A percentile compares a stretch with the other conserved stretches of the same genome.
Evolutionary conservation across 805 yeast genomes (phyloP).

Genomic region (Barnettozyma pratensis): DNA sequence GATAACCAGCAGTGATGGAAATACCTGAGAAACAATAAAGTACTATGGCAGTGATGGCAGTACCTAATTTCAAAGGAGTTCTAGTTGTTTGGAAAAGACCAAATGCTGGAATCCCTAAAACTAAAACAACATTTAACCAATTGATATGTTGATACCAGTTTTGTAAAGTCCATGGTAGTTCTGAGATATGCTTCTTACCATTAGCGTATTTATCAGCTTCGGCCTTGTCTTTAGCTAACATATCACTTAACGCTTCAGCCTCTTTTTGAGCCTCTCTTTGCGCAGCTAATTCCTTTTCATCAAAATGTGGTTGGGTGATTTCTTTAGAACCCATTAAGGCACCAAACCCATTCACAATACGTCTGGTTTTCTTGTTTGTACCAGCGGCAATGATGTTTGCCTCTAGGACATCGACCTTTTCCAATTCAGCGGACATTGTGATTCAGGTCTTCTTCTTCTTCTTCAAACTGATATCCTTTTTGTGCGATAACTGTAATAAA

Average conservation of each 20-base stretch:
- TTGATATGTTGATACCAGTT: conserved; percentile 76
- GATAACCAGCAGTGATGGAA: conserved; percentile 83
- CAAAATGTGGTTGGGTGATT: conserved; percentile 63
- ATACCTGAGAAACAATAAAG: conserved; percentile 60
- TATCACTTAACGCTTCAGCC: conserved; percentile 15
- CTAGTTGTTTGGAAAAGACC: conserved; percentile 43
- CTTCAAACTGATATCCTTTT: no score
- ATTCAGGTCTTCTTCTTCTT: no score
- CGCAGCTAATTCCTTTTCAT: conserved; percentile 34
- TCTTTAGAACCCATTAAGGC: conserved; percentile 76
- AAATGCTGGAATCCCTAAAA: conserved; percentile 50
- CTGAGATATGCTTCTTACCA: conserved; percentile 53
- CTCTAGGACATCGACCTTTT: conserved; percentile 52
- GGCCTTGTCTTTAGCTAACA: conserved; percentile 40
- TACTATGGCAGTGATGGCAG: conserved; percentile 31
- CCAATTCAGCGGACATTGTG: conserved; percentile 15
- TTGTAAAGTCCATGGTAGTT: conserved; percentile 67
- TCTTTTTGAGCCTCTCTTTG: conserved; percentile 35
- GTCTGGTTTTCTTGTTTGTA: conserved; percentile 59
- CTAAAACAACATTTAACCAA: conserved; percentile 70
- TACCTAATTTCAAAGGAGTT: conserved; percentile 40
- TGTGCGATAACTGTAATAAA: no score
- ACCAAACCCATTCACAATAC: conserved; percentile 81
- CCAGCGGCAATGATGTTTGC: conserved; percentile 84
- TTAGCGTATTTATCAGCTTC: conserved; percentile 35